Evolutionary conservation across 148 eudicot genomes (phyloP), one percentile per base, ranked within the genome.

Genomic region (Amaranthus cruentus): DNA sequence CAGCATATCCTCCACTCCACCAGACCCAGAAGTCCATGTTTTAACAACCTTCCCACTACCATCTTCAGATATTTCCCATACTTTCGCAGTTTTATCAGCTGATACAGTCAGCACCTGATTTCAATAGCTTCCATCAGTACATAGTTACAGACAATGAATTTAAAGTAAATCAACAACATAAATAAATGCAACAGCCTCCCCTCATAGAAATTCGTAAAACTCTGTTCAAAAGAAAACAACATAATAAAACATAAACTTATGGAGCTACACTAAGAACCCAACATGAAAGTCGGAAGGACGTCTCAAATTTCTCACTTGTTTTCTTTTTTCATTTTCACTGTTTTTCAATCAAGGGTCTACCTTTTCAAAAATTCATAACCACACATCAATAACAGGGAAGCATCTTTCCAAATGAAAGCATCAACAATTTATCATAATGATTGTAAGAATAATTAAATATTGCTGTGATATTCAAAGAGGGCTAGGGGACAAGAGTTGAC

Each of bases 81-180:
- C 76, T 83, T 95, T 91, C 14, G 96, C 97, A 68, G 96, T 78
- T 84, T 95, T 95, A 81, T 95, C 98, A 73, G 98, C 98, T 55
- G 98, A 95, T 44, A 90, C 98, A 59, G 98, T 95, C 64, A 95
- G 65, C 63, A 91, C 96, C 98, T 95, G 77, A 55, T 48, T 18
- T 59, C 42, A 12, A 68, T 9, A 56, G 51, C 13, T 28, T 47
- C 47, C 48, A 59, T 58, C 9, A 66, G 62, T 46, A 57, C 15
- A 66, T 6, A 67, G 7, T 8, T 46, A 14, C 15, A 42, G 68
- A 66, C 46, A 46, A 56, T 50, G n/a, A 49, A 57, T 18, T 14
- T 21, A 13, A 43, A 8, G 2, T 47, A 54, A 66, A 14, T 3
- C n/a, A 14, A 6, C 14, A 6, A n/a, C 0, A 18, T n/a, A 15